Percentiles rank a stretch among this genome's conserved stretches.
Evolutionary conservation across 768 basidiomycete species (phyloP).

Genomic region (Mycena chlorophos): DNA sequence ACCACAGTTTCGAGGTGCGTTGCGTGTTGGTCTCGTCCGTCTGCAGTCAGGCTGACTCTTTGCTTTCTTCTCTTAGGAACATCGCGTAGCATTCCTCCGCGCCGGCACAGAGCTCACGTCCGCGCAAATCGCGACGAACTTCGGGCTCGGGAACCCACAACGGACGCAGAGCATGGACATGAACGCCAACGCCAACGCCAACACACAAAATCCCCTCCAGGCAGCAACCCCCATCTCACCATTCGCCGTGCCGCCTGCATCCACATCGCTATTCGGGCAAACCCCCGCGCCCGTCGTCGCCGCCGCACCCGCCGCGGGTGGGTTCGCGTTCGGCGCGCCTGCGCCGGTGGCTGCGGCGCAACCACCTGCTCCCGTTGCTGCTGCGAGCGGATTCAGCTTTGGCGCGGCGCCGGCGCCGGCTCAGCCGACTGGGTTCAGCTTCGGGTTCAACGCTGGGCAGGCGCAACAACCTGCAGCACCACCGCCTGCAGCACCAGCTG

Average conservation of each 20-base stretch:
- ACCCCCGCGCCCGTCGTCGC: not conserved
- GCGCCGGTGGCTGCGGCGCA: not conserved
- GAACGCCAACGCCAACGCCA: too few species aligned
- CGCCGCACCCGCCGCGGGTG: not conserved
- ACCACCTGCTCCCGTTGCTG: not conserved
- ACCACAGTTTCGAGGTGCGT: conserved; percentile 44
- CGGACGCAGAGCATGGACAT: not conserved
- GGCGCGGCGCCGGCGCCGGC: conserved; percentile 4
- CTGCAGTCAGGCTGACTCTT: not conserved
- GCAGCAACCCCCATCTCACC: not conserved
- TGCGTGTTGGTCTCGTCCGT: not conserved
- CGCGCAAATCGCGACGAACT: conserved; percentile 15
- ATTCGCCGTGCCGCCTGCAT: not conserved
- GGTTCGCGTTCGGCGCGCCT: conserved; percentile 3
- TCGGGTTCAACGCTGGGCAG: too few species aligned
- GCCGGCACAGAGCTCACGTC: conserved; percentile 28
- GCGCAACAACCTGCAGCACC: too few species aligned
- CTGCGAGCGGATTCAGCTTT: not conserved
- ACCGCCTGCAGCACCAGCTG: not conserved
- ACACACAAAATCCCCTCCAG: not conserved
- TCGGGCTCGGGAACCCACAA: not conserved
- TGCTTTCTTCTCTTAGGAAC: conserved; percentile 34
- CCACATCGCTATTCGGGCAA: not conserved
- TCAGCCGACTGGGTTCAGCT: not conserved
- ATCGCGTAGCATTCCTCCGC: conserved; percentile 38